Evolutionary conservation across 352 stramenopile genomes (phyloP), one percentile per base, ranked within the genome.

Genomic region (Globisporangium abappressorium): DNA sequence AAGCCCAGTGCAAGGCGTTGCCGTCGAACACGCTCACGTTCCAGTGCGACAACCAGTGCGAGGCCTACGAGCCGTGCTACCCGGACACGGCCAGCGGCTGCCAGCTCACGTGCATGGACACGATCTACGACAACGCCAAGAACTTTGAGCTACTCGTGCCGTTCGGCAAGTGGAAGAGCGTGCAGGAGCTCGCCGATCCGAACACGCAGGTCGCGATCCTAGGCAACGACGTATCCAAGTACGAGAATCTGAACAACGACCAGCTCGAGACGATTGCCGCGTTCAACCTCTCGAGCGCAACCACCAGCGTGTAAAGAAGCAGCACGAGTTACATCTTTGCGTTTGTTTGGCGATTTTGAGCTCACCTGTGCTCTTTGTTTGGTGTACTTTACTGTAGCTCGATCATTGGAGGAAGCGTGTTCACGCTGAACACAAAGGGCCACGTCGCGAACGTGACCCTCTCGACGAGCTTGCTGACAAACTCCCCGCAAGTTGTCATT

Each of bases 131-230:
- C 38, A 1, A 18, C 0, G 12, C 38, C 38, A 30, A 33, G 57
- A 49, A 36, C 5, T 57, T 63, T 24, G 14, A 47, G n/a, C 41
- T 63, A 14, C 38, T 63, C n/a, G 38, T 63, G 11, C 57, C 33
- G 57, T 63, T 63, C 30, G 57, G 57, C 22, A 51, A 33, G 33
- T 63, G 38, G 33, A 63, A 51, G 33, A 63, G 57, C 14, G 26
- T 30, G 24, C 57, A 63, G 57, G 57, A 63, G 33, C 24, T 28
- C 53, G 53, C 26, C 0, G 53, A 57, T 57, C 5, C 24, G 2
- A 57, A 57, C 26, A 47, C 38, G 38, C 38, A 47, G 38, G 38
- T 47, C 1, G 38, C 38, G 38, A n/a, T 47, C 15, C 38, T 47
- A 14, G 38, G 15, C 12, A 20, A 20, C 38, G 38, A n/a, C 15